Evolutionary conservation across 2,329 filamentous ascomycete genomes (phyloP), one percentile per base, ranked within the genome.

Genomic region (Fusarium heterosporum): DNA sequence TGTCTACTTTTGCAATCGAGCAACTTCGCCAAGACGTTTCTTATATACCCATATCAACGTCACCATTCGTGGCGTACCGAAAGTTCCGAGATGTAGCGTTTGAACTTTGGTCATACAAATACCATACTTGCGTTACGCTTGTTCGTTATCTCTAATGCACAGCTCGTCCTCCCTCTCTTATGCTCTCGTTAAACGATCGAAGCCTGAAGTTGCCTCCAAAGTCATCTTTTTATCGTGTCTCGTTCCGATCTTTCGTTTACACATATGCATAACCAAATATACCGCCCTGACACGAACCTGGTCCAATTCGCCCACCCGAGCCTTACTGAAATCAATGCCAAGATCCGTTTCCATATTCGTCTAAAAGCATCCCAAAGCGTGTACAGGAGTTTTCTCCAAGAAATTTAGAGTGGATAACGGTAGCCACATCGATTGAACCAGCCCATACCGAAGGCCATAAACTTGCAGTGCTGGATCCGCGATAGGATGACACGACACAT

Each of bases 321-420:
- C 49, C 54, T 47, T 49, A 45, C 45, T 45, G 46, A 43, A 40
- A 51, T 38, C 55, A 53, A 67, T 52, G 43, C 57, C 52, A 51
- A 69, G 47, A 65, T 54, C 61, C 49, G 41, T 55, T 22, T 39
- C 42, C 19, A n/a, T 53, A 41, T 46, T 47, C 42, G 42, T 72
- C 71, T 72, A 68, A 71, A 63, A 41, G 55, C 69, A 57, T 64
- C 58, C 60, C 55, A 68, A 66, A 69, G 36, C 69, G 64, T 72
- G 54, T 73, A 73, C 64, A 69, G 50, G 56, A 60, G 42, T 48
- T 26, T 45, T 48, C 46, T 36, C 32, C 40, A 46, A 46, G 49
- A 55, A 66, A 54, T 11, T 4, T 32, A 43, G 13, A 25, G 17
- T 40, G 56, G 46, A 57, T 66, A 60, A 61, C 50, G 26, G 45